Evolutionary conservation across 441 rosid species (phyloP).

Genomic region (Erysimum cheiri): DNA sequence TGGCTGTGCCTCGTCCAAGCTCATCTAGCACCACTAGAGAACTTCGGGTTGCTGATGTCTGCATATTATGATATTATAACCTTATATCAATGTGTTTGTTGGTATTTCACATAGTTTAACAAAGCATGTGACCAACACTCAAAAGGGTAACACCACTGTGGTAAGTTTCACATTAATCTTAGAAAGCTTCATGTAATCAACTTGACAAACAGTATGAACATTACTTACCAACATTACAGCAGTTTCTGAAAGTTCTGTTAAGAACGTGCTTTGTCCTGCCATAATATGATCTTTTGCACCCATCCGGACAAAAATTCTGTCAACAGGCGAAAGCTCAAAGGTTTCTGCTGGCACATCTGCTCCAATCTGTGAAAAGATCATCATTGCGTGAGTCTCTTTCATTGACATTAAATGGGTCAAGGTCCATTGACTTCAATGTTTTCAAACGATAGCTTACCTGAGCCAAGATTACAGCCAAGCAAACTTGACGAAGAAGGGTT

Average conservation of each 20-base stretch:
- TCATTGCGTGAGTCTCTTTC: conserved; percentile 19
- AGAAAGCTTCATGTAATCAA: conserved; percentile 19
- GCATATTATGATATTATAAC: conserved; percentile 38
- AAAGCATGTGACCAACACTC: conserved; percentile 12
- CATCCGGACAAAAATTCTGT: conserved; percentile 92
- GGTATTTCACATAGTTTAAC: conserved; percentile 28
- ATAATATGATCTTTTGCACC: conserved; percentile 98
- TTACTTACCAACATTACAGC: conserved; percentile 81
- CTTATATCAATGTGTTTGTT: conserved; percentile 13
- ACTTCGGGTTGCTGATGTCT: conserved; percentile 82
- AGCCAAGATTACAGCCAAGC: conserved; percentile 91
- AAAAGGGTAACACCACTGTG: not conserved
- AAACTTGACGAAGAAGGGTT: conserved; percentile 98
- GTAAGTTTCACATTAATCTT: conserved; percentile 8
- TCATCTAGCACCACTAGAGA: conserved; percentile 96
- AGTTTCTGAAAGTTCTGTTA: conserved; percentile 97
- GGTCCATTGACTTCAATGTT: conserved; percentile 26
- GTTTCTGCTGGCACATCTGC: conserved; percentile 96
- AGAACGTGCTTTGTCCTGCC: conserved; percentile 95
- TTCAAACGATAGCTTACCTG: conserved; percentile 59
- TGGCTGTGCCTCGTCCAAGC: conserved; percentile 97
- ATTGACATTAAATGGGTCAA: conserved; percentile 22
- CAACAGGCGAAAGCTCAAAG: conserved; percentile 84
- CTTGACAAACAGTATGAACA: conserved; percentile 28
- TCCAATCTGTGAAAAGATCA: conserved; percentile 64